phyloP scores from a whole-genome alignment of 108 stramenopile genomes.

The Cyclotella cryptica region DNA sequence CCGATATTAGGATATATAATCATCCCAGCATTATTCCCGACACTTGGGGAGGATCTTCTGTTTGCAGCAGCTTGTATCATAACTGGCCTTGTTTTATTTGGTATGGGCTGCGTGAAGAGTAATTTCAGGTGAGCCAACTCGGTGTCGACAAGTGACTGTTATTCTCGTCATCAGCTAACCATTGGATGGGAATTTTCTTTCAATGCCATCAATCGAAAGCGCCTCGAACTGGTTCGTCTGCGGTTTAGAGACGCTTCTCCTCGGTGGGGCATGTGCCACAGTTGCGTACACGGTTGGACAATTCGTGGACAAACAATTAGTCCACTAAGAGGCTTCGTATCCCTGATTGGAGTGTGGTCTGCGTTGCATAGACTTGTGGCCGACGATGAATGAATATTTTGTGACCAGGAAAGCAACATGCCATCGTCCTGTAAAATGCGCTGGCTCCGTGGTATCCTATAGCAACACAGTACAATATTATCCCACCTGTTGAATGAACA shows the following conservation, averaged over 20 bases:
- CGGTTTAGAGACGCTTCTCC: slow-evolving; percentile 90
- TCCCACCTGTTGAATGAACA: too few species aligned
- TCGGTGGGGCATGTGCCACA: slow-evolving; percentile 93
- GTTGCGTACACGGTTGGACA: slow-evolving; percentile 95
- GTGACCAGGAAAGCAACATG: too few species aligned
- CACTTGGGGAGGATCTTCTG: slow-evolving; percentile 56
- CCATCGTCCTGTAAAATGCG: too few species aligned
- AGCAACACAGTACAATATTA: too few species aligned
- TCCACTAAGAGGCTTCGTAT: not conserved
- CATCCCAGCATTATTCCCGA: slow-evolving; percentile 72
- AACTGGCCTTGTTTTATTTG: slow-evolving; percentile 84
- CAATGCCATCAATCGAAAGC: slow-evolving; percentile 27
- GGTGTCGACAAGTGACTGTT: slow-evolving; percentile 17
- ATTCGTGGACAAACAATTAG: slow-evolving; percentile 59
- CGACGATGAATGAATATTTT: too few species aligned
- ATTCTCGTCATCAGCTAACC: not conserved
- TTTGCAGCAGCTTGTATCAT: slow-evolving; percentile 85
- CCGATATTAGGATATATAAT: slow-evolving; percentile 91
- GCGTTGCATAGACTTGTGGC: too few species aligned
- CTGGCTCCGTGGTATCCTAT: too few species aligned
- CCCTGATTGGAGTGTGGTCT: too few species aligned
- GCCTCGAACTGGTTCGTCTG: slow-evolving; percentile 76
- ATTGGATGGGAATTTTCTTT: not conserved
- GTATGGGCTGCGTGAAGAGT: slow-evolving; percentile 92
- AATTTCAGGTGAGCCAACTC: slow-evolving; percentile 72